Percentiles rank a stretch among this genome's conserved stretches.
Evolutionary conservation across 106 monocot species (phyloP).

Genomic region (Agapanthus africanus): DNA sequence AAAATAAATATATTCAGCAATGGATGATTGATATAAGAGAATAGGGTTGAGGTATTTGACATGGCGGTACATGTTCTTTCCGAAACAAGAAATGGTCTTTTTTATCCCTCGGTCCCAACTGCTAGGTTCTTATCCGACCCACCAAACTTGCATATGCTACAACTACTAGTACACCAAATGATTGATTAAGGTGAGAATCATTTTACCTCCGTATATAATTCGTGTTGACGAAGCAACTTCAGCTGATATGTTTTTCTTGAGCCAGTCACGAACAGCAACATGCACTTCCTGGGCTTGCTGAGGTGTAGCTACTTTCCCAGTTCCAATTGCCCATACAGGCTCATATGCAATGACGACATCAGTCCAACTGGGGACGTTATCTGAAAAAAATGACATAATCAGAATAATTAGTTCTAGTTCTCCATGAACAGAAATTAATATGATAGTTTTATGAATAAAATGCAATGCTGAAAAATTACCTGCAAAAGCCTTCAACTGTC

Average conservation of each 20-base stretch:
- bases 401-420: not conserved
- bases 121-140: too few relatives aligned
- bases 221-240: conserved; percentile 78
- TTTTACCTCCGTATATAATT: conserved; percentile 93
- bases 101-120: not conserved
- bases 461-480: conserved; percentile 21
- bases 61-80: not conserved
- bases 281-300: conserved; percentile 98
- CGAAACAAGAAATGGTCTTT: not conserved
- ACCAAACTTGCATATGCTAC: too few relatives aligned
- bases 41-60: not conserved
- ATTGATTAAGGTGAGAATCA: not conserved
- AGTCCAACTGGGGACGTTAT: conserved; percentile 70
- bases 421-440: not conserved
- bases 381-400: conserved; percentile 18
- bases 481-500: conserved; percentile 90
- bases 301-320: conserved; percentile 92
- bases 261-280: conserved; percentile 84
- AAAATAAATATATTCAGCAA: too few relatives aligned
- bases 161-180: not conserved
- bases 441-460: not conserved
- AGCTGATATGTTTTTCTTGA: conserved; percentile 79
- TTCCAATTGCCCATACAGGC: conserved; percentile 99
- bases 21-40: too few relatives aligned
- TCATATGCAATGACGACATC: conserved; percentile 95